phyloP scores from a whole-genome alignment of 169 alveolate genomes.

The Plasmodium vivax region DNA sequence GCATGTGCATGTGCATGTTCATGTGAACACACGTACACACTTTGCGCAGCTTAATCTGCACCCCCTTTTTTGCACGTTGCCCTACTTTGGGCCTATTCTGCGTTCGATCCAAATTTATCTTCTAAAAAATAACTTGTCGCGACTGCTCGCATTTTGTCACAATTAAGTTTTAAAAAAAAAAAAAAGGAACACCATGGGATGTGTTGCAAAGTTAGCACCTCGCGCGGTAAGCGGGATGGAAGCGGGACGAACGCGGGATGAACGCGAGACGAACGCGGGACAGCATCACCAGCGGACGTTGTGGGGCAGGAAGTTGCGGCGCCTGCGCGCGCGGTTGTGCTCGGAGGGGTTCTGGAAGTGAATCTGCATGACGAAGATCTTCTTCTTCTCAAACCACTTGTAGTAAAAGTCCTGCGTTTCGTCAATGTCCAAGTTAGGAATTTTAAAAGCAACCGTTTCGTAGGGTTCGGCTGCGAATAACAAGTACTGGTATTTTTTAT shows the following conservation, averaged over 20 bases:
- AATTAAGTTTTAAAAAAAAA: background rate
- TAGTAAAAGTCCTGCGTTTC: slow-evolving; percentile 90
- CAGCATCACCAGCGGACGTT: slow-evolving; percentile 28
- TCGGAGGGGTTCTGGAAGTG: slow-evolving; percentile 81
- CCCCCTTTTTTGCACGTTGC: background rate
- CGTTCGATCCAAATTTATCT: background rate
- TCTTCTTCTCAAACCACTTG: slow-evolving; percentile 94
- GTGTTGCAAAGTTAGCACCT: background rate
- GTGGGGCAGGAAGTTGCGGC: slow-evolving; percentile 17
- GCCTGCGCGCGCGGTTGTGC: slow-evolving; percentile 10
- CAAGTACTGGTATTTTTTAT: slow-evolving; percentile 95
- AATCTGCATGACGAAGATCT: slow-evolving; percentile 92
- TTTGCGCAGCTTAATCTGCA: background rate
- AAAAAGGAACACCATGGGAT: background rate
- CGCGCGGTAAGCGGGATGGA: background rate
- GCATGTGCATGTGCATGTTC: background rate
- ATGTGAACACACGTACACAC: background rate
- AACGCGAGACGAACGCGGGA: too few relatives aligned
- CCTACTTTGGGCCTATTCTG: background rate
- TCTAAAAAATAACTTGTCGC: background rate
- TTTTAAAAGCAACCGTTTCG: slow-evolving; percentile 97
- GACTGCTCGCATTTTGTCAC: background rate
- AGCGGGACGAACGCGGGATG: too few relatives aligned
- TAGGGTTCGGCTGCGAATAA: slow-evolving; percentile 99
- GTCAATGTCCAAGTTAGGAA: slow-evolving; percentile 94